These are phyloP conservation scores for Diaporthe aspalathi DNA, from an alignment of 2,329 filamentous ascomycete genomes.

Conservation along the genomic window DNA sequence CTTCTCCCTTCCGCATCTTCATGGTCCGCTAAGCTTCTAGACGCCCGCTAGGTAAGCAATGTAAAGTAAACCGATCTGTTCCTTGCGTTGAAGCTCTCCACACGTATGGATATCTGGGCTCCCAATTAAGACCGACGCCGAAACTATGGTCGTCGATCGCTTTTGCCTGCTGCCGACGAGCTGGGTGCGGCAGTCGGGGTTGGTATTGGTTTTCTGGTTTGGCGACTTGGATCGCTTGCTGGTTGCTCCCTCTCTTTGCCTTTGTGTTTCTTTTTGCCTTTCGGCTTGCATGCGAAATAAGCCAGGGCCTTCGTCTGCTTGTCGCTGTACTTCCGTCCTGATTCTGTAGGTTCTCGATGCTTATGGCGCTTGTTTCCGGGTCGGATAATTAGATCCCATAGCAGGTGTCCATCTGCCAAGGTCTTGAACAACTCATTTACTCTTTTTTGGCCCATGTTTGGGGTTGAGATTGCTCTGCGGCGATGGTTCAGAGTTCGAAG, in stretches of 20 bases:
- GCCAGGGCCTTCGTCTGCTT: slow-evolving; percentile 3
- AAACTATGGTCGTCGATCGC: not conserved
- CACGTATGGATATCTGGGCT: too few species aligned
- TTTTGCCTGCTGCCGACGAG: not conserved
- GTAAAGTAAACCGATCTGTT: not conserved
- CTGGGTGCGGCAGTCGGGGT: not conserved
- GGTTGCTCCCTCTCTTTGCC: not conserved
- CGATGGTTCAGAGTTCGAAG: not conserved
- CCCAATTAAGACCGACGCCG: rapidly evolving
- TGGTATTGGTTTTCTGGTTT: not conserved
- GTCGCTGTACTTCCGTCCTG: not conserved
- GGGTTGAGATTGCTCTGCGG: too few species aligned
- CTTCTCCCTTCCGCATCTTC: too few species aligned
- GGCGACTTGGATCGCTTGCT: not conserved
- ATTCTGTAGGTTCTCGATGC: not conserved
- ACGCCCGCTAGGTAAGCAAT: too few species aligned
- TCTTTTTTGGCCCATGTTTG: slow-evolving; percentile 1
- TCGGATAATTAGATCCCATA: not conserved
- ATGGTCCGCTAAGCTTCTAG: too few species aligned
- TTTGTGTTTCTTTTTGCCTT: not conserved
- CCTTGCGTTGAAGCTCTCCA: too few species aligned
- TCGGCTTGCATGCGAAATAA: slow-evolving; percentile 19
- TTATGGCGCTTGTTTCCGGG: not conserved
- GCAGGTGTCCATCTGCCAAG: not conserved
- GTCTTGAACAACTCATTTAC: slow-evolving; percentile 19